Evolutionary conservation across 495 filamentous ascomycete species (phyloP).

Genomic region (Aspergillus cavernicola): DNA sequence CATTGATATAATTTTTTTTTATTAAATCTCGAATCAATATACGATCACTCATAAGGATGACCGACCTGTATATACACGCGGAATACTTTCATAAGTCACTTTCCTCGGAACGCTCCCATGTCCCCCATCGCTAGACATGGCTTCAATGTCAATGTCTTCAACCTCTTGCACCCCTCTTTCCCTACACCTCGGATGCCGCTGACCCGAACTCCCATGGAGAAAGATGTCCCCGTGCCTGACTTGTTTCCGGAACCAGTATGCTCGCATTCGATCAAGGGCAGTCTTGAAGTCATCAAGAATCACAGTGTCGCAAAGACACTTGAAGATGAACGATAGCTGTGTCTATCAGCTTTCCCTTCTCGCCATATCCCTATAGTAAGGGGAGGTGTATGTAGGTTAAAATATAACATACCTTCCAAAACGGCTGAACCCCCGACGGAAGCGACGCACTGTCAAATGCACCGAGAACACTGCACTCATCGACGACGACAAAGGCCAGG

Average conservation of each 20-base stretch:
- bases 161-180: neutral
- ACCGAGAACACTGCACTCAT: slow-evolving; percentile 34
- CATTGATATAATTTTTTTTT: no score
- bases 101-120: neutral
- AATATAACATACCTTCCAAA: slow-evolving; percentile 40
- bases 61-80: slow-evolving; percentile 9
- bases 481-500: slow-evolving; percentile 51
- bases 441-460: slow-evolving; percentile 24
- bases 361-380: no score
- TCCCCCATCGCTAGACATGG: neutral
- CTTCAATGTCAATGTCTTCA: slow-evolving; percentile 1
- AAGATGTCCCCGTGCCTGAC: slow-evolving; percentile 12
- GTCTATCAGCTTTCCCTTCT: neutral
- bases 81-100: neutral
- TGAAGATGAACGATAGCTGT: slow-evolving; percentile 53
- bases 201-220: neutral
- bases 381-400: no score
- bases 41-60: neutral
- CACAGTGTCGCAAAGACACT: slow-evolving; percentile 56
- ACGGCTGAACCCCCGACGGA: slow-evolving; percentile 36
- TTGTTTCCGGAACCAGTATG: slow-evolving; percentile 26
- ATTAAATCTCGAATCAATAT: no score
- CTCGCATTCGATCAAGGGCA: slow-evolving; percentile 41
- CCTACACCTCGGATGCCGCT: neutral
- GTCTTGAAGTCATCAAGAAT: slow-evolving; percentile 63